Conservation (phyloP, 129 eudicot genomes). For the Ambrosia trifida region DNA sequence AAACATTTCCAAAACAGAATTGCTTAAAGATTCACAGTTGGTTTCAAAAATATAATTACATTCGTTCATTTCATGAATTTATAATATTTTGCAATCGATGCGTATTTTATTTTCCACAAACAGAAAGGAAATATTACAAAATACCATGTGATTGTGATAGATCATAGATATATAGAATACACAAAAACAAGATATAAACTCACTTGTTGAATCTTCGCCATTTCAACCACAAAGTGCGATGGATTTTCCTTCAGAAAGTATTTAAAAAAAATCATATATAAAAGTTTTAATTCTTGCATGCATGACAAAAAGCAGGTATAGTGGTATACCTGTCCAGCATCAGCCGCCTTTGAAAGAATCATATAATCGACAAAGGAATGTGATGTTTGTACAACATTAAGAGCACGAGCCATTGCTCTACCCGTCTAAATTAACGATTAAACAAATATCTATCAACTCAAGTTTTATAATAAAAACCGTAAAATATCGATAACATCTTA, state of each 20-base stretch:
- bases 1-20: neutral
- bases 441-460: constrained; percentile 4
- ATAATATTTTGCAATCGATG: neutral
- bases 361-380: constrained; percentile 72
- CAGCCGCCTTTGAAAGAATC: constrained; percentile 76
- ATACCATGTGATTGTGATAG: too few relatives aligned
- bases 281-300: constrained; percentile 8
- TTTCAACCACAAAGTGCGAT: constrained; percentile 71
- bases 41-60: neutral
- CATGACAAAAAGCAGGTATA: constrained; percentile 25
- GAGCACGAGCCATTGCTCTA: constrained; percentile 67
- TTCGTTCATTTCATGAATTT: neutral
- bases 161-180: constrained; percentile 14
- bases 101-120: neutral
- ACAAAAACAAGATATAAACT: constrained; percentile 34
- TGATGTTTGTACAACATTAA: constrained; percentile 86
- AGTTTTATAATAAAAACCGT: constrained; percentile 3
- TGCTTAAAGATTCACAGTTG: neutral
- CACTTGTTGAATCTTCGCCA: constrained; percentile 68
- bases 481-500: neutral
- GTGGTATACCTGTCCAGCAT: constrained; percentile 72
- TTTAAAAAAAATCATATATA: neutral
- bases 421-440: constrained; percentile 59
- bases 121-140: neutral
- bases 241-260: constrained; percentile 71